Evolutionary conservation across 345 rosid genomes (phyloP).

Genomic region (Aegle marmelos): DNA sequence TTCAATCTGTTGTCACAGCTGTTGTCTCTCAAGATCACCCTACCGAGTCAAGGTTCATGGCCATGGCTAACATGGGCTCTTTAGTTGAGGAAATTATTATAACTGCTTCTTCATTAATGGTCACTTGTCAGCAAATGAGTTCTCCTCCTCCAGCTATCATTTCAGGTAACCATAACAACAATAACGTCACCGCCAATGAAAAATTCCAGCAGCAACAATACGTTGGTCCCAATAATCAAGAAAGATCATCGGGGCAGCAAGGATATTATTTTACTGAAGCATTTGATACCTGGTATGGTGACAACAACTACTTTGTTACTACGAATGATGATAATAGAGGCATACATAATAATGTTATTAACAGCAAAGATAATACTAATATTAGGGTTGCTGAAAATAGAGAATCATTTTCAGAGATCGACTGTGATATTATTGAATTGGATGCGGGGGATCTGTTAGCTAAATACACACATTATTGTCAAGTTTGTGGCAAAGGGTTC

Average conservation of each 20-base stretch:
- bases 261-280: conserved; percentile 23
- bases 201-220: conserved; percentile 6
- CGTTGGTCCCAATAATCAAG: conserved; percentile 6
- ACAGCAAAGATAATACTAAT: background rate
- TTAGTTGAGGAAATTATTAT: conserved; percentile 62
- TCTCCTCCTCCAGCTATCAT: background rate
- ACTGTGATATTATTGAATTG: conserved; percentile 54
- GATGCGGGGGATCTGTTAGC: conserved; percentile 64
- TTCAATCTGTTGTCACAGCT: conserved; percentile 50
- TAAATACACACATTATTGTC: conserved; percentile 84
- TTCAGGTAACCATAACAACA: conserved; percentile 13
- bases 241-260: conserved; percentile 21
- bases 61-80: conserved; percentile 42
- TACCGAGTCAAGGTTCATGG: conserved; percentile 39
- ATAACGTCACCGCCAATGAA: background rate
- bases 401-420: background rate
- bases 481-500: conserved; percentile 77
- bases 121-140: conserved; percentile 63
- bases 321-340: background rate
- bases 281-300: conserved; percentile 30
- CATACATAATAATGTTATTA: background rate
- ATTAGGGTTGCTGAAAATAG: conserved; percentile 7
- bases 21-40: conserved; percentile 31
- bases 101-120: conserved; percentile 63
- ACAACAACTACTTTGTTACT: conserved; percentile 4